Conservation (phyloP, 139 green algal genomes). For the Limnomonas spitsbergensis region DNA sequence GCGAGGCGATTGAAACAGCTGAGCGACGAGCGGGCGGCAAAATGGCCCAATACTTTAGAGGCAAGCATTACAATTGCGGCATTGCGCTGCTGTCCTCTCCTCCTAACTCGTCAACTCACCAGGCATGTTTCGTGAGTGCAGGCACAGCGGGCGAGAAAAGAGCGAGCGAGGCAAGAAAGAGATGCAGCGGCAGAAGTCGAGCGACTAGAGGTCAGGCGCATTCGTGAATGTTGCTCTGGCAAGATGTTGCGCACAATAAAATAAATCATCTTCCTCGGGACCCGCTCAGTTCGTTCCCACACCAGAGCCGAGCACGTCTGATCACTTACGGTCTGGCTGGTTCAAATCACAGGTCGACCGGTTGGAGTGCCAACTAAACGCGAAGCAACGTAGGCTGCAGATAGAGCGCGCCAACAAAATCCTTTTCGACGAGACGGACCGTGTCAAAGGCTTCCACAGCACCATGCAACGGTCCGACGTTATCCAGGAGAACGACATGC, state of each 20-base stretch:
- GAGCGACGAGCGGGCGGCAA: slow-evolving; percentile 52
- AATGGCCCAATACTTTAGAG: slow-evolving; percentile 71
- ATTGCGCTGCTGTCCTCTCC: not conserved
- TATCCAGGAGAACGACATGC: slow-evolving; percentile 58
- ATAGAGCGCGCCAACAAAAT: slow-evolving; percentile 79
- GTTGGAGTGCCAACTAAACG: slow-evolving; percentile 43
- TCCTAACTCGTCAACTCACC: not conserved
- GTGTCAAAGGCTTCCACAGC: slow-evolving; percentile 52
- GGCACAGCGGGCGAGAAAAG: slow-evolving; percentile 58
- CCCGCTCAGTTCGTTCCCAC: not conserved
- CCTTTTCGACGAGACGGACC: slow-evolving; percentile 70
- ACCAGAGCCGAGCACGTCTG: not conserved
- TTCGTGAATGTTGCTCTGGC: no score
- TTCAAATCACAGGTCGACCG: slow-evolving; percentile 46
- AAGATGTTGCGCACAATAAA: no score
- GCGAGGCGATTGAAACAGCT: slow-evolving; percentile 45
- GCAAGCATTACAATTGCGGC: slow-evolving; percentile 16
- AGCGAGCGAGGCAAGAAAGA: slow-evolving; percentile 43
- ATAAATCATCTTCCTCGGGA: no score
- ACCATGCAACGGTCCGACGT: slow-evolving; percentile 49
- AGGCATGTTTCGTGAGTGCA: slow-evolving; percentile 14
- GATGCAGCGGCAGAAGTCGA: slow-evolving; percentile 57
- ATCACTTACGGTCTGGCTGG: not conserved
- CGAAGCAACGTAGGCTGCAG: slow-evolving; percentile 52
- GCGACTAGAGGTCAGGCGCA: slow-evolving; percentile 50